Evolutionary conservation across 1,139 yeast species (phyloP).

Genomic region (Kodamaea suecica): DNA sequence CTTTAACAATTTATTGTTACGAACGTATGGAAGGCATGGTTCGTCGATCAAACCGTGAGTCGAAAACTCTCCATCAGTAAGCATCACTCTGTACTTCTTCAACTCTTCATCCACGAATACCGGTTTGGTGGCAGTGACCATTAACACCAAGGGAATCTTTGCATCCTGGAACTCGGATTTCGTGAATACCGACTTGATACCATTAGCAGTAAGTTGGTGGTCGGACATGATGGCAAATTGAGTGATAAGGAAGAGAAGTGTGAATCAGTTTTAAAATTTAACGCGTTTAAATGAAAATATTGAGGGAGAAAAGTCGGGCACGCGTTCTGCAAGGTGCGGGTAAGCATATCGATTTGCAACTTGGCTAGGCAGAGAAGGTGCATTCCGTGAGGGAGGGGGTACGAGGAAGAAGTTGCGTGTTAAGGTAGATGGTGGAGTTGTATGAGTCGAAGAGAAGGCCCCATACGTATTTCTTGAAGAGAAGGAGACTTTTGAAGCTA

Average conservation of each 20-base stretch:
- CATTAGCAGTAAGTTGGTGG: background rate
- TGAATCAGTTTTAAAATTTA: too few relatives aligned
- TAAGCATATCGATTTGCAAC: too few relatives aligned
- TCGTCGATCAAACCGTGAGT: slow-evolving; percentile 68
- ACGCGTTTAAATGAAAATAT: background rate
- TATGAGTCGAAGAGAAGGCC: too few relatives aligned
- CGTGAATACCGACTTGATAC: slow-evolving; percentile 3
- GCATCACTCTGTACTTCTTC: slow-evolving; percentile 51
- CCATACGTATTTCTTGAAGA: too few relatives aligned
- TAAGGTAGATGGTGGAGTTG: too few relatives aligned
- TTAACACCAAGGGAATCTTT: slow-evolving; percentile 38
- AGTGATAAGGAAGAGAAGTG: slow-evolving; percentile 1
- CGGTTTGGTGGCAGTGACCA: slow-evolving; percentile 47
- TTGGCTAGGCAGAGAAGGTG: too few relatives aligned
- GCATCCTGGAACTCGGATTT: slow-evolving; percentile 9
- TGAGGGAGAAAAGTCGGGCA: background rate
- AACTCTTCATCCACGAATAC: slow-evolving; percentile 41
- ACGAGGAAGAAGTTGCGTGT: too few relatives aligned
- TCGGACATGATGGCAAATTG: background rate
- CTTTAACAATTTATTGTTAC: slow-evolving; percentile 39
- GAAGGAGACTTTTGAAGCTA: too few relatives aligned
- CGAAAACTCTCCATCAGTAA: slow-evolving; percentile 62
- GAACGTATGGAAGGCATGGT: slow-evolving; percentile 50
- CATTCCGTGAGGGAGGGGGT: too few relatives aligned
- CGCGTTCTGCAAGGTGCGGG: background rate